phyloP scores from a whole-genome alignment of 2,329 filamentous ascomycete genomes.

The Ambrosiella beaveri region DNA sequence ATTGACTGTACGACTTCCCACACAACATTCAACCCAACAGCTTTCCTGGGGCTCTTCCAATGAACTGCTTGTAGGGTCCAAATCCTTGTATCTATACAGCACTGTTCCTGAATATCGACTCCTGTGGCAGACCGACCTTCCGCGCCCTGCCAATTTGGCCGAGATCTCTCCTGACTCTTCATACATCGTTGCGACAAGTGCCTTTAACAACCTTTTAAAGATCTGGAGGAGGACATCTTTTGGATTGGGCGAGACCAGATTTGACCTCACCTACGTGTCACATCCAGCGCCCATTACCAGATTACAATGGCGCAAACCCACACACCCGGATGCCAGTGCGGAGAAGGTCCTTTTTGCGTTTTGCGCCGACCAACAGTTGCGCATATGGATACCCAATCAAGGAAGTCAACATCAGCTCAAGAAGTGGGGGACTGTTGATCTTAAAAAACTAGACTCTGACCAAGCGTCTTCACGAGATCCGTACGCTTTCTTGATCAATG shows the following conservation, averaged over 20 bases:
- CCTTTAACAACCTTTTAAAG: slow-evolving; percentile 70
- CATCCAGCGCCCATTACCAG: slow-evolving; percentile 68
- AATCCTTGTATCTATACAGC: slow-evolving; percentile 50
- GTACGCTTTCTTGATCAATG: slow-evolving; percentile 70
- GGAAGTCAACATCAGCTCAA: slow-evolving; percentile 49
- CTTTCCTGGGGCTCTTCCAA: slow-evolving; percentile 79
- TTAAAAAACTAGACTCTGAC: slow-evolving; percentile 36
- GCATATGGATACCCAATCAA: slow-evolving; percentile 70
- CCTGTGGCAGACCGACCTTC: slow-evolving; percentile 59
- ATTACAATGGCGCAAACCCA: slow-evolving; percentile 70
- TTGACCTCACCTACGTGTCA: slow-evolving; percentile 80
- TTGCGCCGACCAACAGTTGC: slow-evolving; percentile 61
- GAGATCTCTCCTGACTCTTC: slow-evolving; percentile 72
- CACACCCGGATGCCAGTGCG: slow-evolving; percentile 57
- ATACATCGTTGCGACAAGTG: slow-evolving; percentile 66
- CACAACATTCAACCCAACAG: slow-evolving; percentile 20
- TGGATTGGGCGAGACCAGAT: slow-evolving; percentile 64
- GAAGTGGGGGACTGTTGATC: slow-evolving; percentile 66
- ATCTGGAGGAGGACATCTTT: slow-evolving; percentile 82
- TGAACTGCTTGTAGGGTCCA: slow-evolving; percentile 66
- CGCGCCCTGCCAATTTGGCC: slow-evolving; percentile 57
- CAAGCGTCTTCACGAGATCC: slow-evolving; percentile 21
- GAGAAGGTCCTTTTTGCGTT: slow-evolving; percentile 85
- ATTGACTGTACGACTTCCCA: slow-evolving; percentile 34
- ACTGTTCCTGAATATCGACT: slow-evolving; percentile 31